Evolutionary conservation across 345 rosid species (phyloP), one percentile per base, ranked within the genome.

Genomic region (Balakata baccata): DNA sequence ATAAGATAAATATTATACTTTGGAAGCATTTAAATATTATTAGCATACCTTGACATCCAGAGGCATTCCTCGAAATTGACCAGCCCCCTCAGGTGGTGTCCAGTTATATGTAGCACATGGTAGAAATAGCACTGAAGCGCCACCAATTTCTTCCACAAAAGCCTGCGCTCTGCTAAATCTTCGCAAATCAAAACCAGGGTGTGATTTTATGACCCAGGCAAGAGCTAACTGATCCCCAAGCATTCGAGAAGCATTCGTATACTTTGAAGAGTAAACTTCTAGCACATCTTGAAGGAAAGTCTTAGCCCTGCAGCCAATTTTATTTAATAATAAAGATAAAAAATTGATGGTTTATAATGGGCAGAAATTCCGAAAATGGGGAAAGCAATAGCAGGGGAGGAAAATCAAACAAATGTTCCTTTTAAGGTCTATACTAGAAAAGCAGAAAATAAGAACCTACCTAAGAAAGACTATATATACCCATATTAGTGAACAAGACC

Each of bases 81-180:
- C 97, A 34, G 98, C 97, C 58, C 97, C 98, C 79, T 93, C 99
- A 0, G 99, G 98, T 62, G 99, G 98, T 63, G 99, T 95, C 99
- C 99, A 92, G 74, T 95, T 95, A 83, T 89, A 90, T 22, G 78
- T 57, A 60, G 92, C 83, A 79, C 99, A 92, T 6, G 97, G 98
- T 80, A 95, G 72, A 76, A 91, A 92, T 10, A 94, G 84, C 39
- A 94, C 89, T 0, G 89, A 86, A 13, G 92, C 86, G 65, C 90
- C 86, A 37, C 71, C 79, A 16, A 92, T 80, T 1, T 86, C 86
- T 75, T 92, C 78, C 22, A 74, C 72, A 80, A 92, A 95, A 34
- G 90, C 82, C 77, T 82, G 83, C 34, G 88, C 83, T 77, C 85
- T 90, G 69, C 85, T 77, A 69, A 89, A 92, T 89, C 90, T 81